Evolutionary conservation across 495 filamentous ascomycete genomes (phyloP).

Genomic region (Aspergillus conjunctus): DNA sequence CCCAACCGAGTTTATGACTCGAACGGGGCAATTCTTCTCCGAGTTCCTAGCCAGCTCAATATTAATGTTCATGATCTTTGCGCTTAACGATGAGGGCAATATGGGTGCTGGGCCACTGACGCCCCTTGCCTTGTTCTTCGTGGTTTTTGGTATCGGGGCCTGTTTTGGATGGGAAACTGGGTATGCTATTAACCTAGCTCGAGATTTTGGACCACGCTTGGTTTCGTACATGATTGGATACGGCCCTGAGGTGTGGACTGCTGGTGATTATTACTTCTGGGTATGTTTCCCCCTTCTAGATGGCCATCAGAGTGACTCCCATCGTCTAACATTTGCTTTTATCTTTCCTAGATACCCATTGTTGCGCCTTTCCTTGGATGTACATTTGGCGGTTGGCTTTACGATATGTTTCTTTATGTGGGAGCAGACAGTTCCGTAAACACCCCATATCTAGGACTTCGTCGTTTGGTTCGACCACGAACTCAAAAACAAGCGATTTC

Average conservation of each 20-base stretch:
- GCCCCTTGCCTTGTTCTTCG: conserved; percentile 62
- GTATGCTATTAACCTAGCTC: conserved; percentile 67
- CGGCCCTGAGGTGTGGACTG: conserved; percentile 63
- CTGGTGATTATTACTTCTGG: conserved; percentile 67
- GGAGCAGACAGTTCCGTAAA: conserved; percentile 59
- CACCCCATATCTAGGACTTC: conserved; percentile 58
- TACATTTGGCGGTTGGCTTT: conserved; percentile 61
- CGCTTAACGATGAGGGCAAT: conserved; percentile 62
- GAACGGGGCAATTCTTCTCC: conserved; percentile 60
- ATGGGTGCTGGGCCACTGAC: conserved; percentile 49
- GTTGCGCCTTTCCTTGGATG: conserved; percentile 61
- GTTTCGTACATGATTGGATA: conserved; percentile 64
- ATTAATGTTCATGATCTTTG: conserved; percentile 69
- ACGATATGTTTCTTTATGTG: conserved; percentile 63
- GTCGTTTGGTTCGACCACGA: conserved; percentile 38
- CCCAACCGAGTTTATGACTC: conserved; percentile 61
- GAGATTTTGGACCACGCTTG: conserved; percentile 69
- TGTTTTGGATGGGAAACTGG: conserved; percentile 73
- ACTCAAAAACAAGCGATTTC: conserved; percentile 9
- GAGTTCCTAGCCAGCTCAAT: conserved; percentile 64
- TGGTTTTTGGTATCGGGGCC: conserved; percentile 66
- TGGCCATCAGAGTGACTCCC: background rate
- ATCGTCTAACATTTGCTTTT: background rate
- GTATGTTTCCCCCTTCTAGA: conserved; percentile 35
- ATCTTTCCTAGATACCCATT: conserved; percentile 46